Base-by-base conservation (phyloP, 331 rosid species). In the Acacia concinna region DNA sequence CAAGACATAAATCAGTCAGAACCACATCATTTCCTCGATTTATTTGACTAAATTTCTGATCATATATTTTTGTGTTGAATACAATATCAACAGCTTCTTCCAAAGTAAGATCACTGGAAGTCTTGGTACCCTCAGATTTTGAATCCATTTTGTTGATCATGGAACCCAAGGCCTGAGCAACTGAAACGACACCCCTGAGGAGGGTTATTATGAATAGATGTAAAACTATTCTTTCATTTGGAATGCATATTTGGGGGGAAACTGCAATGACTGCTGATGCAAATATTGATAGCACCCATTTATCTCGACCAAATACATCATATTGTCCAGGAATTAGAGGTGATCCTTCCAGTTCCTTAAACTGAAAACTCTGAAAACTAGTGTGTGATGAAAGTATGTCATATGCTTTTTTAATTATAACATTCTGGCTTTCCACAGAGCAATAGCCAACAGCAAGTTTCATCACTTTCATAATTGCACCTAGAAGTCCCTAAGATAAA, bases 131-230 rank as follows among this genome's bases (percentile, higher is more conserved):
- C 31, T 74, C 80, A 72, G 91, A 81, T 78, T 85, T 86, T 44
- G 85, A 56, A 84, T 82, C 85, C 80, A 89, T 79, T 84, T 93
- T 95, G 91, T 95, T 95, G 60, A 93, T 75, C 78, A 95, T 81
- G 78, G 99, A 93, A 84, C 98, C 99, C 89, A 90, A 86, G 57
- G 99, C 99, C 80, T 95, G 97, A 77, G 96, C 97, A 62, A 82
- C 93, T 76, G 93, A 87, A 84, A 90, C 90, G 80, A 84, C 85
- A 79, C 98, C 99, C 87, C 76, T 81, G 64, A 88, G 90, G 74
- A 91, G 85, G 78, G 88, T 67, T 30, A 80, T 56, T 78, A 90
- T 84, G 86, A 95, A 90, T 65, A 93, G 82, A 84, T 68, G 88
- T 73, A 92, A 68, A 67, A 93, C 76, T 74, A 56, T 85, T 84